A percentile compares a stretch with the other conserved stretches of the same genome.
Evolutionary conservation across 257 asterid genomes (phyloP).

Genomic region (Eucommia ulmoides): DNA sequence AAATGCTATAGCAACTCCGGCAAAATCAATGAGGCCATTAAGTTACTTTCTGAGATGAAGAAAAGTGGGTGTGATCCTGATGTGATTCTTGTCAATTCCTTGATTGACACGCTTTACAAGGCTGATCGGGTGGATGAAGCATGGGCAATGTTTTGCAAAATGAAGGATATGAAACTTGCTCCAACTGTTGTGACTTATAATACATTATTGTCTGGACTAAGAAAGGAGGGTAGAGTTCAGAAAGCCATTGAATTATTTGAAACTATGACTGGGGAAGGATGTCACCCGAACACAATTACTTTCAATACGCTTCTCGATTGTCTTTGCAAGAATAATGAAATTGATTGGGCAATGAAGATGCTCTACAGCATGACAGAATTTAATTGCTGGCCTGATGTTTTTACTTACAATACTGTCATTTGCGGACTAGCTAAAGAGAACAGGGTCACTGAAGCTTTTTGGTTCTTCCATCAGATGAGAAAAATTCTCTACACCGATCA

Average conservation of each 20-base stretch:
- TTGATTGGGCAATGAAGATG: constrained; percentile 54
- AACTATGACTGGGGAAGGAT: constrained; percentile 52
- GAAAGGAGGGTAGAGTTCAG: constrained; percentile 67
- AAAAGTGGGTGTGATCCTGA: constrained; percentile 59
- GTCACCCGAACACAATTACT: constrained; percentile 75
- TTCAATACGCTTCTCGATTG: constrained; percentile 78
- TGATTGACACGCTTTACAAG: constrained; percentile 83
- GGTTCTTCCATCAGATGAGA: constrained; percentile 88
- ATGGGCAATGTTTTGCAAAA: constrained; percentile 58
- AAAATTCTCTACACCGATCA: constrained; percentile 53
- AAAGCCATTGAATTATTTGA: constrained; percentile 57
- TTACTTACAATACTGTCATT: constrained; percentile 74
- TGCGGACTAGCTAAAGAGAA: constrained; percentile 61
- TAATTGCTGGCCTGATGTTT: constrained; percentile 62
- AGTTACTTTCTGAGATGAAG: constrained; percentile 56
- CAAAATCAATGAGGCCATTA: constrained; percentile 70
- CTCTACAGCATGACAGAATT: constrained; percentile 57
- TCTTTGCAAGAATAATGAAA: constrained; percentile 72
- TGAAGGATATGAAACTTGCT: constrained; percentile 63
- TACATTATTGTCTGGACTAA: constrained; percentile 79
- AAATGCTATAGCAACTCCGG: constrained; percentile 69
- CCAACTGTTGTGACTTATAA: constrained; percentile 96
- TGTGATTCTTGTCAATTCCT: constrained; percentile 65
- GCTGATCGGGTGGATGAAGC: constrained; percentile 70
- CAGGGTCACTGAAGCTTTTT: constrained; percentile 68